A percentile compares a stretch with the other conserved stretches of the same genome.
Evolutionary conservation across 768 basidiomycete genomes (phyloP).

Genomic region (Suillus spraguei): DNA sequence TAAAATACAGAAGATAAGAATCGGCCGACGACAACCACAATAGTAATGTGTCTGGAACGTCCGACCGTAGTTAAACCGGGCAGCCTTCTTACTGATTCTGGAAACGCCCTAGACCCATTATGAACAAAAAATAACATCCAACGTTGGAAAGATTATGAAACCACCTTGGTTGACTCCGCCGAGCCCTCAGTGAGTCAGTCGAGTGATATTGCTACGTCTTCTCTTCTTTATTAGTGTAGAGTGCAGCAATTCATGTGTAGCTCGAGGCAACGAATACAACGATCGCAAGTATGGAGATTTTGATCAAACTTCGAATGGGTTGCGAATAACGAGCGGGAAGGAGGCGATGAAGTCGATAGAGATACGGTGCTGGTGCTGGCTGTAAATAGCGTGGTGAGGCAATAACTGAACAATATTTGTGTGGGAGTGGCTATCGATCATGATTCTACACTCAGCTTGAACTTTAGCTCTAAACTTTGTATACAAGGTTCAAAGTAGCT

Average conservation of each 20-base stretch:
- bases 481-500: slow-evolving; percentile 4
- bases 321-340: background rate
- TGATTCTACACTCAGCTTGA: slow-evolving; percentile 7
- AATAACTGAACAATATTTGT: background rate
- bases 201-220: background rate
- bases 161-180: background rate
- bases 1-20: background rate
- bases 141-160: background rate
- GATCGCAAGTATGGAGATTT: background rate
- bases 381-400: background rate
- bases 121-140: background rate
- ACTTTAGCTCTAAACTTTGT: slow-evolving; percentile 5
- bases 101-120: background rate
- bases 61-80: background rate
- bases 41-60: background rate
- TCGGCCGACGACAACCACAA: background rate
- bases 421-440: background rate
- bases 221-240: background rate
- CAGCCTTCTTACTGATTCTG: background rate
- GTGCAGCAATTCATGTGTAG: background rate
- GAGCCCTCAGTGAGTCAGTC: background rate
- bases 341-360: background rate
- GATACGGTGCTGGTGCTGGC: background rate
- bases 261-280: background rate
- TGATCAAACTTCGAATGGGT: background rate